Evolutionary conservation across 2,329 filamentous ascomycete species (phyloP).

Genomic region (Diplodia sapinea): DNA sequence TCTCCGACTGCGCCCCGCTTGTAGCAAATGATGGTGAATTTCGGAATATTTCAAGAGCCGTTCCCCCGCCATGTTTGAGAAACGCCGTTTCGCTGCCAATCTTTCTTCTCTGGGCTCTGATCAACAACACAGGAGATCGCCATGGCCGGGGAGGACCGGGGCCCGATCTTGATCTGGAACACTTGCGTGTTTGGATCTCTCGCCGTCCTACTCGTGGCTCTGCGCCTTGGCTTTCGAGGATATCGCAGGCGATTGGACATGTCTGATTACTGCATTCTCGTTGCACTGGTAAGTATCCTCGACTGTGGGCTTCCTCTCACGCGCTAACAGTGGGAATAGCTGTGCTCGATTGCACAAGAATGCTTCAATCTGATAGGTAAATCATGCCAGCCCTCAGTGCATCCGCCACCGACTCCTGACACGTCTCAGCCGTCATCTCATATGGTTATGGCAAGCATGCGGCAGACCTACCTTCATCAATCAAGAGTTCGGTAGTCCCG

Average conservation of each 20-base stretch:
- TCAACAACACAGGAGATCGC: conserved; percentile 19
- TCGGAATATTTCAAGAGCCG: conserved; percentile 10
- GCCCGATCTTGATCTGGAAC: conserved; percentile 20
- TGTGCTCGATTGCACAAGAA: conserved; percentile 16
- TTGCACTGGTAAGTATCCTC: conserved; percentile 4
- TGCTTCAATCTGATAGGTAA: conserved; percentile 13
- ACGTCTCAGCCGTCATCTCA: not conserved
- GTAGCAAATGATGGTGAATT: not conserved
- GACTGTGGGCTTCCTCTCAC: not conserved
- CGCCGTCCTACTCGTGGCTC: conserved; percentile 16
- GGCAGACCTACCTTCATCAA: not conserved
- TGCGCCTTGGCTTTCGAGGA: conserved; percentile 23
- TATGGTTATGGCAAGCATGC: conserved; percentile 20
- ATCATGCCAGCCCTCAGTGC: not conserved
- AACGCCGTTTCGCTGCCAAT: conserved; percentile 19
- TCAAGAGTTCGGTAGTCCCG: not conserved
- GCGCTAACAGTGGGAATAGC: not conserved
- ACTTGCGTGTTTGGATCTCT: conserved; percentile 12
- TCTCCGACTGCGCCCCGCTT: conserved; percentile 2
- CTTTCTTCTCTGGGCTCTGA: conserved; percentile 11
- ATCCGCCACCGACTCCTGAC: not conserved
- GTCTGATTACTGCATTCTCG: conserved; percentile 15
- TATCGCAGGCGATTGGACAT: conserved; percentile 23
- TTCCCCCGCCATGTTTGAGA: conserved; percentile 11
- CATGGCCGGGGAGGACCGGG: conserved; percentile 20